phyloP scores from a whole-genome alignment of 106 monocot genomes.

The Allium sativum region DNA sequence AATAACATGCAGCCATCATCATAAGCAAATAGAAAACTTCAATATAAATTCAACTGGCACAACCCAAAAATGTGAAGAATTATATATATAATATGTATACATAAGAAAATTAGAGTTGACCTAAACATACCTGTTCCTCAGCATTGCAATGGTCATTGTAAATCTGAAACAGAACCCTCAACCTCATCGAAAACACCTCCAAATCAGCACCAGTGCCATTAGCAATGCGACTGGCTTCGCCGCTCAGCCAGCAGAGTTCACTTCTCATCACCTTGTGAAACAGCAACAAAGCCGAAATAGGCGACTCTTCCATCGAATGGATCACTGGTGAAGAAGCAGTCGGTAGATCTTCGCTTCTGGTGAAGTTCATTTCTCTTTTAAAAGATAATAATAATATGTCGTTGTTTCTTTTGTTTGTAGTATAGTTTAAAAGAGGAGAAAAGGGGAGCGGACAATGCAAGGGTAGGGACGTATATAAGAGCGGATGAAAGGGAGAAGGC shows the following conservation, averaged over 20 bases:
- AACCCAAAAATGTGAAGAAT: not conserved
- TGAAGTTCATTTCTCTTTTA: too few species aligned
- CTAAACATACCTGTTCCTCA: slow-evolving; percentile 58
- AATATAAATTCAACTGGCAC: not conserved
- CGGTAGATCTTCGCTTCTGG: not conserved
- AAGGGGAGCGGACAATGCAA: too few species aligned
- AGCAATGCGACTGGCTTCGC: slow-evolving; percentile 20
- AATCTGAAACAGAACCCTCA: slow-evolving; percentile 48
- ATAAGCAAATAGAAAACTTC: not conserved
- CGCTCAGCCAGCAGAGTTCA: slow-evolving; percentile 63
- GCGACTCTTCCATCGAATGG: slow-evolving; percentile 20
- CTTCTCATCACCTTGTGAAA: slow-evolving; percentile 71
- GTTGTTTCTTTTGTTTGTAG: too few species aligned
- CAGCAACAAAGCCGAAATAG: slow-evolving; percentile 54
- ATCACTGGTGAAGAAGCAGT: not conserved
- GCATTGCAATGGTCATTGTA: slow-evolving; percentile 88
- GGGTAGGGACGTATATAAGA: too few species aligned
- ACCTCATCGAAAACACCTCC: slow-evolving; percentile 28
- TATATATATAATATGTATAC: not conserved
- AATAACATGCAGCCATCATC: not conserved
- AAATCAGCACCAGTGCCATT: slow-evolving; percentile 44
- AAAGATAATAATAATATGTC: too few species aligned
- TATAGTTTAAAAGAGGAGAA: too few species aligned
- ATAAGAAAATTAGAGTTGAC: not conserved
- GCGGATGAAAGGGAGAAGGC: too few species aligned